Evolutionary conservation across 352 stramenopile genomes (phyloP).

Genomic region (Phytophthora idaei): DNA sequence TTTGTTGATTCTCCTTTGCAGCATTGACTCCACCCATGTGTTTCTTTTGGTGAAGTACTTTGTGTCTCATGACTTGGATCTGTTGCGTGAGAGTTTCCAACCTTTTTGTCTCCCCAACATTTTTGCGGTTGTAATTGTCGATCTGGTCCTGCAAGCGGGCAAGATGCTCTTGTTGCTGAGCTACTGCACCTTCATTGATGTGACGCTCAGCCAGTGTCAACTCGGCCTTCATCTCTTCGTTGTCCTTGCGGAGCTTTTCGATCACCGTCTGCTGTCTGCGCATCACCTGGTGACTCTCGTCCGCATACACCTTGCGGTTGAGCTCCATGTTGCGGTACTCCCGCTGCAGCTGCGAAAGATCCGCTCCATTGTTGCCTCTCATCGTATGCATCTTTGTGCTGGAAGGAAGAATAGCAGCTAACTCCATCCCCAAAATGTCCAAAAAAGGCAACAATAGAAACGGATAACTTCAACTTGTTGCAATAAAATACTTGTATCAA

Average conservation of each 20-base stretch:
- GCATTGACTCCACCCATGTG: conserved; percentile 97
- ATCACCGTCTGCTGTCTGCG: conserved; percentile 94
- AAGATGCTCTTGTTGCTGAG: conserved; percentile 86
- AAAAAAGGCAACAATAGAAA: conserved; percentile 26
- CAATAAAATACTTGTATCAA: not conserved
- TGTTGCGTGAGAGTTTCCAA: conserved; percentile 89
- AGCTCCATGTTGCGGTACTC: conserved; percentile 98
- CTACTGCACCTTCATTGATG: conserved; percentile 82
- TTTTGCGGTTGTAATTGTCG: conserved; percentile 88
- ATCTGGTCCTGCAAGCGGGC: conserved; percentile 87
- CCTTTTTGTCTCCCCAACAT: conserved; percentile 83
- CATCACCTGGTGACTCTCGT: conserved; percentile 94
- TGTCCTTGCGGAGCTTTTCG: conserved; percentile 88
- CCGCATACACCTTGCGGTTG: conserved; percentile 94
- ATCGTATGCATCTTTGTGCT: conserved; percentile 26
- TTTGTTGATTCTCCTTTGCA: conserved; percentile 94
- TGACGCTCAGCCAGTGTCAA: conserved; percentile 90
- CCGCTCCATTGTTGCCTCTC: conserved; percentile 41
- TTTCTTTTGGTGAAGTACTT: conserved; percentile 91
- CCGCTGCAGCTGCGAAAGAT: conserved; percentile 93
- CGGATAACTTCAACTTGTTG: conserved; percentile 19
- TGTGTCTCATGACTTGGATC: conserved; percentile 86
- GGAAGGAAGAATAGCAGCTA: not conserved
- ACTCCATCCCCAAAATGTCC: not conserved
- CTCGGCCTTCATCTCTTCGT: conserved; percentile 89